A percentile compares a stretch with the other conserved stretches of the same genome.
Evolutionary conservation across 805 yeast genomes (phyloP).

Genomic region (Lachancea lanzarotensis): DNA sequence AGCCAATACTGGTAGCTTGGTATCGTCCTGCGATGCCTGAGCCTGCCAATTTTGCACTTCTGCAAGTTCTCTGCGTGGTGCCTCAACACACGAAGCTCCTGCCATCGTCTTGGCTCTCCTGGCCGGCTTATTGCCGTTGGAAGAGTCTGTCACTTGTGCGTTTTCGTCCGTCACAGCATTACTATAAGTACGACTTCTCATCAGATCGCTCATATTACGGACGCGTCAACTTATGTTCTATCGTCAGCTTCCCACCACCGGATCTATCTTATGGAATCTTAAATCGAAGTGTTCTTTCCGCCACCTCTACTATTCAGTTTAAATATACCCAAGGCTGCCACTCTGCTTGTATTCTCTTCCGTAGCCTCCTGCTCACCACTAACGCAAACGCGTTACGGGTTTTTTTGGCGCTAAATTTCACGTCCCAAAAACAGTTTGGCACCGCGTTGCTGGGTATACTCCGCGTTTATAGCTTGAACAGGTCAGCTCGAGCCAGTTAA

Average conservation of each 20-base stretch:
- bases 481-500: neutral
- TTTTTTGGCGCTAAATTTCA: neutral
- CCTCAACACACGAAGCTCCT: slow-evolving; percentile 1
- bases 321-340: neutral
- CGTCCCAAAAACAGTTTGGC: neutral
- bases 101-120: slow-evolving; percentile 5
- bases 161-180: slow-evolving; percentile 7
- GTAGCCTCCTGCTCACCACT: neutral
- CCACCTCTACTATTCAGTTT: neutral
- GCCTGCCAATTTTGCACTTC: slow-evolving; percentile 7
- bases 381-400: no score
- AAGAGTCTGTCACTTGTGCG: neutral
- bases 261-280: no score
- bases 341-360: neutral
- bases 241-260: no score
- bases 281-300: no score
- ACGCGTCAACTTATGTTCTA: no score
- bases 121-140: neutral
- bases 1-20: neutral
- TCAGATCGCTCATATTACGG: slow-evolving; percentile 6
- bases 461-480: slow-evolving; percentile 4
- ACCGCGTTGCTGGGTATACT: no score
- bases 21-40: slow-evolving; percentile 5
- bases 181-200: slow-evolving; percentile 3
- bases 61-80: slow-evolving; percentile 7